phyloP scores from a whole-genome alignment of 208 protist genomes.

The Phytomonas sp. region DNA sequence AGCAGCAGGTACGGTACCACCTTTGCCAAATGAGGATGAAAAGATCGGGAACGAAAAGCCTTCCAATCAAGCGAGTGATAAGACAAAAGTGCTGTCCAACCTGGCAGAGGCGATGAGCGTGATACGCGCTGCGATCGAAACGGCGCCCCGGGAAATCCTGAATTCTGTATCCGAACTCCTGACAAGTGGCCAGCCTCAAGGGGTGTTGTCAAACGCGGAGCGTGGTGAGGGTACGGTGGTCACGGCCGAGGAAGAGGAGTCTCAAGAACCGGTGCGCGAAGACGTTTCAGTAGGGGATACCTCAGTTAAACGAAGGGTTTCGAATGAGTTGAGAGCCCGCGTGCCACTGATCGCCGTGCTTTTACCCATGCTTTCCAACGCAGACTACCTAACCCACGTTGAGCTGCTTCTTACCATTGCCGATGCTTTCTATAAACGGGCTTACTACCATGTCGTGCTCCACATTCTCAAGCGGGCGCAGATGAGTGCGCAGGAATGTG shows the following conservation, averaged over 20 bases:
- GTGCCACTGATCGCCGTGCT: neutral
- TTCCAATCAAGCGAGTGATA: neutral
- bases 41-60: neutral
- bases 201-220: neutral
- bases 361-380: neutral
- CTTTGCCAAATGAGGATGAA: neutral
- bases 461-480: neutral
- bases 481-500: neutral
- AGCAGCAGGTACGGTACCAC: neutral
- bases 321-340: neutral
- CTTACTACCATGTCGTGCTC: constrained; percentile 6
- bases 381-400: constrained; percentile 1
- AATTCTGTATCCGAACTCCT: neutral
- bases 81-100: neutral
- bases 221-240: neutral
- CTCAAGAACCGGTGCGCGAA: neutral
- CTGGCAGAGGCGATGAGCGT: neutral
- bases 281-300: neutral
- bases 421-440: constrained; percentile 14
- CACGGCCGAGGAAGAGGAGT: neutral
- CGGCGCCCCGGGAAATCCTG: constrained; percentile 1
- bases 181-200: neutral
- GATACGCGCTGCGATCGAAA: constrained; percentile 8
- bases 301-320: neutral
- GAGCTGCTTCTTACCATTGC: constrained; percentile 19